These are phyloP conservation scores for Populus euphratica DNA, from an alignment of 345 rosid species.

Conservation along the genomic window DNA sequence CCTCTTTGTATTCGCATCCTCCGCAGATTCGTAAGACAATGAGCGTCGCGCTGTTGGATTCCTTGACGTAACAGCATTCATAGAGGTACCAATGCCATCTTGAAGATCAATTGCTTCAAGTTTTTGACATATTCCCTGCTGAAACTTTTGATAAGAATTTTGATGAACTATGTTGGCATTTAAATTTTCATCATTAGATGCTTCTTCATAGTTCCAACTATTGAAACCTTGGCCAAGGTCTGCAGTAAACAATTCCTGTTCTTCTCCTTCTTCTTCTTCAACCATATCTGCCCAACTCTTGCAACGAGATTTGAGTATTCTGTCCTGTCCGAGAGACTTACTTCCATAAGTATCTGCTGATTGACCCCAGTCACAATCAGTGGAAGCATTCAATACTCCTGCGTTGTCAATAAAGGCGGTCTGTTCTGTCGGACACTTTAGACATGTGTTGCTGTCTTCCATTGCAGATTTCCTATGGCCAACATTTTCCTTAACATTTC, in stretches of 20 bases:
- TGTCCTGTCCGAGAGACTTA: background rate
- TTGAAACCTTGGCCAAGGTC: no score
- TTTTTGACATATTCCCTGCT: constrained; percentile 23
- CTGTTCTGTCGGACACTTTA: no score
- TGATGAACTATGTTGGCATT: constrained; percentile 35
- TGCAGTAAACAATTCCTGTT: background rate
- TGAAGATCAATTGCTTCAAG: constrained; percentile 26
- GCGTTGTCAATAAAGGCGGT: no score
- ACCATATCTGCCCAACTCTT: constrained; percentile 89
- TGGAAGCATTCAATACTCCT: no score
- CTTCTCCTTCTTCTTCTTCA: constrained; percentile 46
- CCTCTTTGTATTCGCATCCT: constrained; percentile 8
- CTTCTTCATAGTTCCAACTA: constrained; percentile 20
- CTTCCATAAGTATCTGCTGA: background rate
- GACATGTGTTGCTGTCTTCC: no score
- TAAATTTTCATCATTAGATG: constrained; percentile 38
- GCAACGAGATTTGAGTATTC: background rate
- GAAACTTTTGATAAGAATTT: constrained; percentile 18
- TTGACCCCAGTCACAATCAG: no score
- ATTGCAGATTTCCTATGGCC: background rate
- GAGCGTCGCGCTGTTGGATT: constrained; percentile 25
- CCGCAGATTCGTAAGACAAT: constrained; percentile 26
- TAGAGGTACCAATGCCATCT: constrained; percentile 11
- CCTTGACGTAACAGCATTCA: constrained; percentile 8
- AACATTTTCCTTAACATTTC: background rate